phyloP scores from a whole-genome alignment of 2,329 filamentous ascomycete genomes.

The Fusarium protoensiforme region DNA sequence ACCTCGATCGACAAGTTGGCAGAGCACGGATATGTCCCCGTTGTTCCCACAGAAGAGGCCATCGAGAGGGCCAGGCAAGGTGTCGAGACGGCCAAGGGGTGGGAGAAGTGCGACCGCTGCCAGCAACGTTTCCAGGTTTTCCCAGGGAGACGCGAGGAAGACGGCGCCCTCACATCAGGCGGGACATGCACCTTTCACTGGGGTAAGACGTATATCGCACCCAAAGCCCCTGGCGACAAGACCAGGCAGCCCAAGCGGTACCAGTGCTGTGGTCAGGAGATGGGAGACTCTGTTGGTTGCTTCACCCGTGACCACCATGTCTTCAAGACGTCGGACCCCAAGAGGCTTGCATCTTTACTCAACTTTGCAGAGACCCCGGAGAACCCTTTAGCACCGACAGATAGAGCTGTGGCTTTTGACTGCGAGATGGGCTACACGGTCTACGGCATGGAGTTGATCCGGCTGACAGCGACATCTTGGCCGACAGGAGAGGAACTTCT shows the following conservation, averaged over 20 bases:
- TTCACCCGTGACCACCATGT: slow-evolving; percentile 79
- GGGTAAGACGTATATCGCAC: slow-evolving; percentile 73
- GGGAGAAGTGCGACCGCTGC: slow-evolving; percentile 92
- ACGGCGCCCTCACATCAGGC: slow-evolving; percentile 79
- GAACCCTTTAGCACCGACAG: slow-evolving; percentile 62
- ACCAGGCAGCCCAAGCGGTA: slow-evolving; percentile 71
- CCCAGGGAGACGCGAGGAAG: slow-evolving; percentile 81
- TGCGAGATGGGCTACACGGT: slow-evolving; percentile 99
- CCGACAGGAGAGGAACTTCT: slow-evolving; percentile 79
- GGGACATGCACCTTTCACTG: slow-evolving; percentile 86
- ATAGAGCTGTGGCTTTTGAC: slow-evolving; percentile 84
- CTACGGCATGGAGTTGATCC: slow-evolving; percentile 86
- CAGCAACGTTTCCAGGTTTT: slow-evolving; percentile 90
- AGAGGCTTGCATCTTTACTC: slow-evolving; percentile 79
- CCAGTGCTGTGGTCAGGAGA: slow-evolving; percentile 80
- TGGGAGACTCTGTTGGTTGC: slow-evolving; percentile 82
- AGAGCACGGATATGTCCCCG: slow-evolving; percentile 79
- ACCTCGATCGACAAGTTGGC: slow-evolving; percentile 74
- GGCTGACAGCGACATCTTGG: slow-evolving; percentile 90
- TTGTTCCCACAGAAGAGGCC: slow-evolving; percentile 72
- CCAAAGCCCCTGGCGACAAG: slow-evolving; percentile 66
- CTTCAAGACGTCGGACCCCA: slow-evolving; percentile 83
- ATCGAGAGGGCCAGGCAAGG: slow-evolving; percentile 74
- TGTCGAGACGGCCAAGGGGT: slow-evolving; percentile 75
- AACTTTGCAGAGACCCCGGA: slow-evolving; percentile 84